Evolutionary conservation across 2,329 filamentous ascomycete species (phyloP).

Genomic region (Penicillium sp.): DNA sequence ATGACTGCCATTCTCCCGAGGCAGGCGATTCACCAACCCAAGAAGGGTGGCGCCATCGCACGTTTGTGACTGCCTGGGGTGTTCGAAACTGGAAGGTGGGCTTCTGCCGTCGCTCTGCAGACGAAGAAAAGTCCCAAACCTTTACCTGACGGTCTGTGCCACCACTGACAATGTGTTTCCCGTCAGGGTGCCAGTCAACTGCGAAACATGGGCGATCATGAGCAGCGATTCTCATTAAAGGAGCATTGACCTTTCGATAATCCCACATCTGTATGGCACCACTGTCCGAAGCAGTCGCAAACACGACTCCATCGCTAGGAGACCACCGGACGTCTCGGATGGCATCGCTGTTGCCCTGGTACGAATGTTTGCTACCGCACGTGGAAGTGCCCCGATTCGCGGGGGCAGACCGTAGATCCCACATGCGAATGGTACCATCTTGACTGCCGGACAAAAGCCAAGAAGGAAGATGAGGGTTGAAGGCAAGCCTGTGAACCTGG

Average conservation of each 20-base stretch:
- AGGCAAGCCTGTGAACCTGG: constrained; percentile 65
- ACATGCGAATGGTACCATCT: constrained; percentile 63
- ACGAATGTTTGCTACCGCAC: constrained; percentile 56
- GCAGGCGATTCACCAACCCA: constrained; percentile 54
- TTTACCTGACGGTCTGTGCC: constrained; percentile 62
- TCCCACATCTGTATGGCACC: constrained; percentile 66
- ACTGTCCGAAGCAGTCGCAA: constrained; percentile 64
- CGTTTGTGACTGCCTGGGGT: constrained; percentile 61
- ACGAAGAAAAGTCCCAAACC: constrained; percentile 62
- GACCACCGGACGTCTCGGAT: constrained; percentile 66
- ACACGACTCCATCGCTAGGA: constrained; percentile 60
- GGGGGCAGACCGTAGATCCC: constrained; percentile 60
- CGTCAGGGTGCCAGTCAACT: constrained; percentile 67
- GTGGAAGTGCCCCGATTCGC: constrained; percentile 50
- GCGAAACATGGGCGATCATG: constrained; percentile 61
- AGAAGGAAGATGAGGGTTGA: constrained; percentile 61
- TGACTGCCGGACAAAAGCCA: constrained; percentile 64
- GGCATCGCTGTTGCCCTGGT: constrained; percentile 58
- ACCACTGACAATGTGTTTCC: constrained; percentile 63
- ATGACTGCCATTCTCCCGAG: constrained; percentile 58
- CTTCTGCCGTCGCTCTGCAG: constrained; percentile 58
- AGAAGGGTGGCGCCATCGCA: constrained; percentile 62
- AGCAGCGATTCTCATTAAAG: constrained; percentile 60
- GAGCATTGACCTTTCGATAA: constrained; percentile 55
- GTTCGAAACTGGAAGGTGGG: constrained; percentile 58